Conservation (phyloP, 805 yeast genomes). For the Suhomyces faveliae region DNA sequence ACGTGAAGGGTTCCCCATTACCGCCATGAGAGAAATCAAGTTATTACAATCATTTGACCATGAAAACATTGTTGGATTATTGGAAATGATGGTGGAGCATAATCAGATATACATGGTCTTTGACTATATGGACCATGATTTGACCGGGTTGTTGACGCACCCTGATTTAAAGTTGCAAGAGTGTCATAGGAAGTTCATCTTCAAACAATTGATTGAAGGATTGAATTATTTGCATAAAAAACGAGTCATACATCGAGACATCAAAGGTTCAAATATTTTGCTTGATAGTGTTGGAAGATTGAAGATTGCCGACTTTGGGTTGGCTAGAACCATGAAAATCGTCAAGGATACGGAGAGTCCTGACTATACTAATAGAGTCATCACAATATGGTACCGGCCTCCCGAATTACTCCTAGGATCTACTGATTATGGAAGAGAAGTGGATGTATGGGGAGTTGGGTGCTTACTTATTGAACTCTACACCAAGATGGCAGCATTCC, state of each 20-base stretch:
- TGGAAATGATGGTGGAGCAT: conserved; percentile 86
- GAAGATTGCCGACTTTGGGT: conserved; percentile 79
- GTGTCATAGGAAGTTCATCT: conserved; percentile 64
- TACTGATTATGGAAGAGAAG: conserved; percentile 84
- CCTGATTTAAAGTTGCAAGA: conserved; percentile 61
- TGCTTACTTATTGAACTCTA: conserved; percentile 84
- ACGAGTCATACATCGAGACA: conserved; percentile 74
- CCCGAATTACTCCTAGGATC: conserved; percentile 91
- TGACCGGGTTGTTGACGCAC: conserved; percentile 82
- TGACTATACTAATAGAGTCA: conserved; percentile 92
- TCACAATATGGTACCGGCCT: conserved; percentile 96
- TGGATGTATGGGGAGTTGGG: conserved; percentile 97
- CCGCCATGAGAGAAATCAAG: conserved; percentile 90
- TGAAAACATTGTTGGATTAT: conserved; percentile 72
- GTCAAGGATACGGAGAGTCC: conserved; percentile 52
- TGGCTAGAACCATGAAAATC: conserved; percentile 72
- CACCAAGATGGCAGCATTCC: conserved; percentile 72
- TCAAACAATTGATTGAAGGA: conserved; percentile 66
- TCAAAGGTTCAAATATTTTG: conserved; percentile 76
- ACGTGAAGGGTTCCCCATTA: conserved; percentile 93
- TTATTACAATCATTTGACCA: conserved; percentile 81
- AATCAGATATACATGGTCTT: conserved; percentile 82
- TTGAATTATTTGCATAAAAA: conserved; percentile 66
- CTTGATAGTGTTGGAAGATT: conserved; percentile 60
- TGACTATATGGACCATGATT: conserved; percentile 90